Percentiles rank a stretch among this genome's conserved stretches.
Conservation (phyloP, 2,329 filamentous ascomycete genomes). For the Trichoderma atroviride region DNA sequence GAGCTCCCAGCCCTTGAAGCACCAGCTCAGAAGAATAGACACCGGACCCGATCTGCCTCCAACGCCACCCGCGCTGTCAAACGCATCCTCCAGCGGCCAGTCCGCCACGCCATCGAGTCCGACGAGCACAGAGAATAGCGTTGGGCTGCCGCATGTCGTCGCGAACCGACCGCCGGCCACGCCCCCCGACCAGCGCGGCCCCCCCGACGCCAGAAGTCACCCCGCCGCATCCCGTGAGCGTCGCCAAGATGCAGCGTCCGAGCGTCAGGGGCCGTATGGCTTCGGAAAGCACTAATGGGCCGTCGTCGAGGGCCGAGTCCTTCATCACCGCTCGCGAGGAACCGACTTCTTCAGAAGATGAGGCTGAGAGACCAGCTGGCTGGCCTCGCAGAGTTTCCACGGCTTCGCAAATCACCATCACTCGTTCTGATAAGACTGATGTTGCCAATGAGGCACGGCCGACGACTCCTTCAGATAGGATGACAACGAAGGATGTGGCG, state of each 20-base stretch:
- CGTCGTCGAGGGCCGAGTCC: conserved; percentile 67
- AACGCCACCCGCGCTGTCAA: conserved; percentile 65
- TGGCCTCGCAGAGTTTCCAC: conserved; percentile 45
- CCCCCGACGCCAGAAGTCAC: conserved; percentile 77
- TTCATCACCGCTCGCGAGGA: conserved; percentile 73
- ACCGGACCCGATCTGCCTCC: conserved; percentile 58
- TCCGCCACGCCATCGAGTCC: conserved; percentile 49
- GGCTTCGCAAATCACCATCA: conserved; percentile 50
- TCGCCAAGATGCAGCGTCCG: conserved; percentile 50
- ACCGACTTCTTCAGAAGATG: conserved; percentile 64
- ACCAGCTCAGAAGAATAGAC: conserved; percentile 47
- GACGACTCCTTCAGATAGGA: conserved; percentile 45
- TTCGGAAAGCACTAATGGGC: conserved; percentile 55
- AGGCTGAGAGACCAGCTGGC: conserved; percentile 48
- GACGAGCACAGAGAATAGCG: conserved; percentile 42
- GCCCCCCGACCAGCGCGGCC: conserved; percentile 66
- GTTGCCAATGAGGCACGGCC: conserved; percentile 32
- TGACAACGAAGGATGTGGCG: conserved; percentile 46
- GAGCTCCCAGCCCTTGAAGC: conserved; percentile 46
- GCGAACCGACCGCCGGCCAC: conserved; percentile 55
- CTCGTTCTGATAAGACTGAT: conserved; percentile 39
- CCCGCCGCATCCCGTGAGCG: conserved; percentile 59
- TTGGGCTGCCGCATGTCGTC: conserved; percentile 45
- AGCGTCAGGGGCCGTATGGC: conserved; percentile 51
- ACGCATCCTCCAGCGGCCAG: conserved; percentile 57